Evolutionary conservation across 148 eudicot species (phyloP), one percentile per base, ranked within the genome.

Genomic region (Chenopodium suecicum): DNA sequence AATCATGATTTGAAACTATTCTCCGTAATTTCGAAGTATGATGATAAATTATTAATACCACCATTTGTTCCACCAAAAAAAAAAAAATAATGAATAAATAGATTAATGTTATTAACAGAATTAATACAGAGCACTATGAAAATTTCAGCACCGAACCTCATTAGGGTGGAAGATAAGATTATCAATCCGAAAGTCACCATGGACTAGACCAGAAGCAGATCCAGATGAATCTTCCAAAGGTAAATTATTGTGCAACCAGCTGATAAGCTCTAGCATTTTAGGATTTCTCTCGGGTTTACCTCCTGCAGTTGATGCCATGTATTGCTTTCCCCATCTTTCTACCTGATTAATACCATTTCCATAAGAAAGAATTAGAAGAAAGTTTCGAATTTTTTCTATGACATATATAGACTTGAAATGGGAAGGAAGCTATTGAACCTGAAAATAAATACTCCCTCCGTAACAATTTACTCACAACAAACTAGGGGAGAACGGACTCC

Each of bases 141-240:
- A 10, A 17, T 68, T 32, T 12, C 72, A 76, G 80, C 78, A n/a
- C 63, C 77, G 0, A 81, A 96, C 99, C 98, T 96, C 97, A 80
- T 66, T 85, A 27, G 97, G 97, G 91, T 96, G 98, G 84, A 96
- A 96, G 70, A 96, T 95, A 81, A 96, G 89, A 89, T 96, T 96
- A 89, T 96, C 99, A 81, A 96, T 86, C 82, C 99, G 93, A 86
- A 90, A 96, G 88, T 96, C 99, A 46, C 99, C 99, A 89, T 96
- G 99, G 82, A 96, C 98, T 70, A 96, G 86, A 69, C 99, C 99
- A 46, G 94, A 85, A 47, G 90, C 83, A 78, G 88, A 83, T 78
- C 88, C 91, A 19, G 94, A 91, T 67, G 95, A 91, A 89, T 96
- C 99, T 88, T 96, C 98, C 16, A 41, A 48, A 76, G 99, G 99